These are phyloP conservation scores for Fusarium euwallaceae DNA, from an alignment of 2,329 filamentous ascomycete genomes.

Conservation along the genomic window DNA sequence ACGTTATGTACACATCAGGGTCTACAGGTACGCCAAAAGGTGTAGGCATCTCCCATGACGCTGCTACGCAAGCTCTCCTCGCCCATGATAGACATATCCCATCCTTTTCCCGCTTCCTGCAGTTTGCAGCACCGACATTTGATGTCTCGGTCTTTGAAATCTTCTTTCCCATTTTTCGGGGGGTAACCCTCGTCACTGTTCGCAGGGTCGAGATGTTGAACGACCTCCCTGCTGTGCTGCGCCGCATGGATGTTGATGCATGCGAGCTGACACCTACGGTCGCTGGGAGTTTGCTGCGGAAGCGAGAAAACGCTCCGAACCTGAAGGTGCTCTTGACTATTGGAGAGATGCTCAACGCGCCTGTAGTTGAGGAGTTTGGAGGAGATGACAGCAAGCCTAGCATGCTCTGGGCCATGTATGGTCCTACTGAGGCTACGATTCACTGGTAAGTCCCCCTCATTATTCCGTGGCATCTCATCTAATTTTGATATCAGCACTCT, in stretches of 20 bases:
- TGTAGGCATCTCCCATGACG: slow-evolving; percentile 83
- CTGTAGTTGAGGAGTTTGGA: slow-evolving; percentile 85
- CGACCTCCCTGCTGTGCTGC: slow-evolving; percentile 78
- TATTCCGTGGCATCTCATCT: not conserved
- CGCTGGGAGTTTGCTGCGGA: slow-evolving; percentile 79
- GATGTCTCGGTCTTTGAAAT: slow-evolving; percentile 97
- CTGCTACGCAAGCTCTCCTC: slow-evolving; percentile 84
- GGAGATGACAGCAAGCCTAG: slow-evolving; percentile 64
- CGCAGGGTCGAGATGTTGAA: slow-evolving; percentile 78
- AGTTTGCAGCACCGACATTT: slow-evolving; percentile 93
- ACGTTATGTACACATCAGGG: slow-evolving; percentile 94
- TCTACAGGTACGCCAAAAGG: slow-evolving; percentile 92
- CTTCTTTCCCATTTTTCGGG: slow-evolving; percentile 86
- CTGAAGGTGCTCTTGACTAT: slow-evolving; percentile 85
- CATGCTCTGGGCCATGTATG: slow-evolving; percentile 93
- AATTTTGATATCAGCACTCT: slow-evolving; percentile 68
- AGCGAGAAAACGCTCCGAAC: slow-evolving; percentile 74
- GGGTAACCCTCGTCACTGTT: slow-evolving; percentile 79
- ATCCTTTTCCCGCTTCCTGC: slow-evolving; percentile 81
- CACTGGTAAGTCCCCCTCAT: slow-evolving; percentile 71
- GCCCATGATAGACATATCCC: slow-evolving; percentile 86
- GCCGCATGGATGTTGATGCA: slow-evolving; percentile 78
- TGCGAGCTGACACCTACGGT: slow-evolving; percentile 93
- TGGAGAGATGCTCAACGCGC: slow-evolving; percentile 88
- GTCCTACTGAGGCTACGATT: slow-evolving; percentile 91